These are phyloP conservation scores for Asclepias syriaca DNA, from an alignment of 257 asterid species.

Conservation along the genomic window DNA sequence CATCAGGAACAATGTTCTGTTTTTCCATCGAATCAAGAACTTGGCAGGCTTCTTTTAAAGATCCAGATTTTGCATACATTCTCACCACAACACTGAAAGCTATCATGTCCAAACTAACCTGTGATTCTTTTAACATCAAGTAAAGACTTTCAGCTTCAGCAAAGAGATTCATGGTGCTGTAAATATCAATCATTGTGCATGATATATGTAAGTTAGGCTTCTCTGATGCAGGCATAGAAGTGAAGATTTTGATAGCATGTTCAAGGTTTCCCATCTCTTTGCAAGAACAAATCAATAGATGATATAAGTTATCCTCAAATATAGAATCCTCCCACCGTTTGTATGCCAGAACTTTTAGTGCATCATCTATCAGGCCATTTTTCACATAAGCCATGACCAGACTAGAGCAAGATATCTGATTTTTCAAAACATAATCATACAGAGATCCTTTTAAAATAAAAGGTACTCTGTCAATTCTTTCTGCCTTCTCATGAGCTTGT, in stretches of 20 bases:
- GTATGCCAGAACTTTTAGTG: conserved; percentile 48
- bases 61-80: conserved; percentile 70
- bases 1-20: conserved; percentile 69
- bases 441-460: conserved; percentile 45
- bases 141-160: conserved; percentile 65
- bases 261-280: conserved; percentile 62
- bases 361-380: conserved; percentile 51
- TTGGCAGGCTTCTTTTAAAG: conserved; percentile 53
- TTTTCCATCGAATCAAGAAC: conserved; percentile 56
- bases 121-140: conserved; percentile 42
- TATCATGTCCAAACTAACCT: conserved; percentile 59
- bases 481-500: conserved; percentile 70
- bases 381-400: conserved; percentile 69
- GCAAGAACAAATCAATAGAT: conserved; percentile 77
- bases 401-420: conserved; percentile 61
- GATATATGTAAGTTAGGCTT: conserved; percentile 66
- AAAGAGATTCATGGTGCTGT: conserved; percentile 47
- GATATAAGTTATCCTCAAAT: conserved; percentile 80
- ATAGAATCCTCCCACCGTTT: conserved; percentile 70
- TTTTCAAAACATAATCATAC: conserved; percentile 46
- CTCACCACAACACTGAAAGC: conserved; percentile 64
- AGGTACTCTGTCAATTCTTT: conserved; percentile 45
- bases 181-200: conserved; percentile 84
- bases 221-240: conserved; percentile 50
- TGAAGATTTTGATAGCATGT: conserved; percentile 56